Evolutionary conservation across 2,329 filamentous ascomycete genomes (phyloP).

Genomic region (Fusarium sp.): DNA sequence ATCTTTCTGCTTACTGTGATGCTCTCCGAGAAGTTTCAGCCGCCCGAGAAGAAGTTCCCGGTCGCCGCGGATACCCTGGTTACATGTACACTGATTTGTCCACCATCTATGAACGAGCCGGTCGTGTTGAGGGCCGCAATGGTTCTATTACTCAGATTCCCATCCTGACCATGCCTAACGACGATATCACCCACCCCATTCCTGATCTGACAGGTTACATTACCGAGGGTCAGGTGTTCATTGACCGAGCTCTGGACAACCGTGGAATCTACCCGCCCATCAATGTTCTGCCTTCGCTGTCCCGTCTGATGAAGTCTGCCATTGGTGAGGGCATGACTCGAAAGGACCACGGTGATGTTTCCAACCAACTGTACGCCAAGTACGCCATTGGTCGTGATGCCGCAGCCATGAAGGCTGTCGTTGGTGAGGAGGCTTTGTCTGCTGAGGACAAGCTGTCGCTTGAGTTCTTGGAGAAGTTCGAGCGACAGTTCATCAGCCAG

Average conservation of each 20-base stretch:
- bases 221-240: conserved; percentile 97
- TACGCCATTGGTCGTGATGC: conserved; percentile 99
- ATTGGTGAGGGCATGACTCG: conserved; percentile 98
- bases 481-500: conserved; percentile 93
- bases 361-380: conserved; percentile 99
- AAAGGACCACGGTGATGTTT: conserved; percentile 97
- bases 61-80: conserved; percentile 98
- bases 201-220: conserved; percentile 99
- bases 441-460: conserved; percentile 97
- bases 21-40: conserved; percentile 98
- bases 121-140: conserved; percentile 95
- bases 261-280: conserved; percentile 98
- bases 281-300: conserved; percentile 97
- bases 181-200: conserved; percentile 99
- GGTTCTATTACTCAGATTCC: conserved; percentile 99
- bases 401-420: conserved; percentile 98
- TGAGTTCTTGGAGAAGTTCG: conserved; percentile 98
- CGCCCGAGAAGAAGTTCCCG: conserved; percentile 97
- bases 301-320: conserved; percentile 99
- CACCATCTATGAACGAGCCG: conserved; percentile 98
- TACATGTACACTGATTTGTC: conserved; percentile 99
- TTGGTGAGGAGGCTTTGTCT: conserved; percentile 96
- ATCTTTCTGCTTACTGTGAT: conserved; percentile 98
- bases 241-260: conserved; percentile 93
- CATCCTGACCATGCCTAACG: conserved; percentile 99